Percentiles rank a stretch among this genome's conserved stretches.
phyloP scores from a whole-genome alignment of 257 asterid genomes.

The Solanum pinnatisectum region DNA sequence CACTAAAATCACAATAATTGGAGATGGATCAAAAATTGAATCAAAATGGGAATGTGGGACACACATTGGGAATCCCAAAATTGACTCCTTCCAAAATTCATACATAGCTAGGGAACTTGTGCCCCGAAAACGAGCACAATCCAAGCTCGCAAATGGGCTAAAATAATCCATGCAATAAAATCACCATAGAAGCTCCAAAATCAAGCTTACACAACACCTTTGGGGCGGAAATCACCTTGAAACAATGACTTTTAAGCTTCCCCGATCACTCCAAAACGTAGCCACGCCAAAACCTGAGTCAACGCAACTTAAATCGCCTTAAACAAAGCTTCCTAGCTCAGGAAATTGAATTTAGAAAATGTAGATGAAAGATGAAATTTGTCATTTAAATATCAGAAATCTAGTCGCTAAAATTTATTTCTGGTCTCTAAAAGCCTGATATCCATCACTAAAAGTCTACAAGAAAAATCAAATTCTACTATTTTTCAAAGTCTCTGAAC shows the following conservation, averaged over 20 bases:
- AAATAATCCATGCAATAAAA: background rate
- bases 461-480: background rate
- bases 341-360: background rate
- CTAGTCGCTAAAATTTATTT: background rate
- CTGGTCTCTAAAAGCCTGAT: background rate
- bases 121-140: background rate
- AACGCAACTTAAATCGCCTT: background rate
- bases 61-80: background rate
- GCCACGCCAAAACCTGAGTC: background rate
- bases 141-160: background rate
- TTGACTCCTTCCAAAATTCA: background rate
- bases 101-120: background rate
- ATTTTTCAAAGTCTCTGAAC: background rate
- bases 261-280: background rate
- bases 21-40: background rate
- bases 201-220: background rate
- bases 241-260: background rate
- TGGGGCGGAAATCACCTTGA: background rate
- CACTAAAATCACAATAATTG: background rate
- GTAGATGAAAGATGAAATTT: background rate
- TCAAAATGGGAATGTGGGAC: background rate
- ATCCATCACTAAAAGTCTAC: background rate
- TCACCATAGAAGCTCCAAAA: background rate
- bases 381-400: background rate
- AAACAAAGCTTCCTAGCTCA: background rate